Conservation (phyloP, 805 yeast genomes). For the Starmerella sp. region DNA sequence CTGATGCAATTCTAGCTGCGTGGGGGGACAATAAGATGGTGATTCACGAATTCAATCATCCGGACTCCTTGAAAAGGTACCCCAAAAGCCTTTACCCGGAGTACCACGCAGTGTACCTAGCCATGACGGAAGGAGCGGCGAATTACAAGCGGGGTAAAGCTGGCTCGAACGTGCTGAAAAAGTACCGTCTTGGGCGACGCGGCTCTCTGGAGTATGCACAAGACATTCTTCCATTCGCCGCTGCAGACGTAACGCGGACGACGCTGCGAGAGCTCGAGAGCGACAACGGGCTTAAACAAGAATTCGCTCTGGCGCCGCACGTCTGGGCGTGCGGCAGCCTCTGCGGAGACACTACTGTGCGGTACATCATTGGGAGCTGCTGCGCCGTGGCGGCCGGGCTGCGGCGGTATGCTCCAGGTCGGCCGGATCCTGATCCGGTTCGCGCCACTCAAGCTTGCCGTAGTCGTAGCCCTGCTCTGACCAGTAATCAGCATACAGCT, state of each 20-base stretch:
- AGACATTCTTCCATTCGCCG: background rate
- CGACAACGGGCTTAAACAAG: background rate
- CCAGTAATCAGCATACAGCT: constrained; percentile 21
- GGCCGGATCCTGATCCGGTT: constrained; percentile 43
- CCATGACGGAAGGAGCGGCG: constrained; percentile 19
- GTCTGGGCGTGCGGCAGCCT: constrained; percentile 6
- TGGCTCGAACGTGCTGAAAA: background rate
- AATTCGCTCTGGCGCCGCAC: background rate
- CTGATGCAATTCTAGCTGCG: constrained; percentile 25
- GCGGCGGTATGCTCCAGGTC: constrained; percentile 16
- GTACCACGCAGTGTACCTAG: constrained; percentile 22
- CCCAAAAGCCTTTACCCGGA: constrained; percentile 29
- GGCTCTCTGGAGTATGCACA: background rate
- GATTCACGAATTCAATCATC: background rate
- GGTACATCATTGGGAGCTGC: constrained; percentile 1
- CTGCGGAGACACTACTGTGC: constrained; percentile 2
- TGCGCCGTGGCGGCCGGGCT: constrained; percentile 5
- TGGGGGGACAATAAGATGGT: background rate
- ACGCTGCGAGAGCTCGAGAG: background rate
- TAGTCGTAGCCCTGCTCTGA: constrained; percentile 19
- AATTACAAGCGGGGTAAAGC: background rate
- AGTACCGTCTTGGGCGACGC: background rate
- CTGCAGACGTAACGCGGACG: background rate
- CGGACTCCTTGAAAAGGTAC: constrained; percentile 21
- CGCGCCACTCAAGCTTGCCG: constrained; percentile 42